phyloP scores from a whole-genome alignment of 2,329 filamentous ascomycete species.

The Immersiporthe knoxdaviesiana region DNA sequence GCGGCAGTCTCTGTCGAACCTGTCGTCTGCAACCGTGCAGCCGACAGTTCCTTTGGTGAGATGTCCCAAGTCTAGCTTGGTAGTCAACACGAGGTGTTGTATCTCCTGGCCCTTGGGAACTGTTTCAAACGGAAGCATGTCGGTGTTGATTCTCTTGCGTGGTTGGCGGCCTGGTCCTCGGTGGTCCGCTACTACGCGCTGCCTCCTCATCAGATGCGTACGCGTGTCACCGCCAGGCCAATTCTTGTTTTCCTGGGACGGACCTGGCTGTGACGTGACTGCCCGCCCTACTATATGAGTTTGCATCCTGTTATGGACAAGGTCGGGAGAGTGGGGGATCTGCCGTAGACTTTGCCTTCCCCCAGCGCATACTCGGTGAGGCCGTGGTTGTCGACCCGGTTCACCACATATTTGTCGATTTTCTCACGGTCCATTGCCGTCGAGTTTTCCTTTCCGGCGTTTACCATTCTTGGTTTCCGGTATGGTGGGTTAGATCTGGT shows the following conservation, averaged over 20 bases:
- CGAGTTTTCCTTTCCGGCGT: neutral
- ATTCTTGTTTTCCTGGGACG: neutral
- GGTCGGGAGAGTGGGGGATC: neutral
- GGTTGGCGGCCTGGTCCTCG: constrained; percentile 26
- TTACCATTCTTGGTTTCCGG: constrained; percentile 24
- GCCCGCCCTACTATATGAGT: neutral
- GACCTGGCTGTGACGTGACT: neutral
- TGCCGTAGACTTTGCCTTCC: neutral
- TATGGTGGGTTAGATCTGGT: constrained; percentile 17
- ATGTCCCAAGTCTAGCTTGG: constrained; percentile 14
- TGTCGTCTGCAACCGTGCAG: neutral
- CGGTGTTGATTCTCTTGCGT: constrained; percentile 32
- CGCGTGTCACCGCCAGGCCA: constrained; percentile 24
- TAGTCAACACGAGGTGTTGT: constrained; percentile 27
- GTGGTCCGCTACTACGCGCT: constrained; percentile 29
- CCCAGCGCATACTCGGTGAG: neutral
- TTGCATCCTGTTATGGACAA: neutral
- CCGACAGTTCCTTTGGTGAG: constrained; percentile 6
- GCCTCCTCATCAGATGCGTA: constrained; percentile 32
- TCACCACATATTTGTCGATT: neutral
- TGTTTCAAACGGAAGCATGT: constrained; percentile 35
- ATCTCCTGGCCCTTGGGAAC: constrained; percentile 28
- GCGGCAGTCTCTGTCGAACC: neutral
- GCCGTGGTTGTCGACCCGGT: neutral
- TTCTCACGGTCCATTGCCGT: neutral